Evolutionary conservation across 495 filamentous ascomycete genomes (phyloP).

Genomic region (Penicillium canescens): DNA sequence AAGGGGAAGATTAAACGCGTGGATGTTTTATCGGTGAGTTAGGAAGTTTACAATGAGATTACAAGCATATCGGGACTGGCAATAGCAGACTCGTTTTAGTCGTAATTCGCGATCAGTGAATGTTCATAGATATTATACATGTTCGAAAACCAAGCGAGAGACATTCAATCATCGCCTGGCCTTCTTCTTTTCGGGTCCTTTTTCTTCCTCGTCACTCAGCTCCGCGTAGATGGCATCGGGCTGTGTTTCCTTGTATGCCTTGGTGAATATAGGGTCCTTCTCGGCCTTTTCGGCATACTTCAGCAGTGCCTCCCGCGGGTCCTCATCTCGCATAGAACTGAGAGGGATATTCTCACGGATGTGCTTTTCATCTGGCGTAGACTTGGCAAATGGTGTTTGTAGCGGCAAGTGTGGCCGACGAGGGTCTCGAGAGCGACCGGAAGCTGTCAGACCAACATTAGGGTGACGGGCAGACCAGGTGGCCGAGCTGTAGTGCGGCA

Average conservation of each 20-base stretch:
- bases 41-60: not conserved
- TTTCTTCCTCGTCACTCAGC: constrained; percentile 86
- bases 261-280: constrained; percentile 92
- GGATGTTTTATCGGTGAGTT: constrained; percentile 5
- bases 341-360: constrained; percentile 85
- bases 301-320: constrained; percentile 88
- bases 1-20: constrained; percentile 14
- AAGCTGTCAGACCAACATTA: constrained; percentile 70
- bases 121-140: constrained; percentile 3
- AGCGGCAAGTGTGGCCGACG: constrained; percentile 77
- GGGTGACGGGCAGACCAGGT: constrained; percentile 67
- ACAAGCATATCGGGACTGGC: too few species aligned
- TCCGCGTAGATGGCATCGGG: constrained; percentile 91
- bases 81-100: too few species aligned
- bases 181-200: constrained; percentile 67
- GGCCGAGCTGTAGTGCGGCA: constrained; percentile 46
- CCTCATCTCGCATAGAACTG: constrained; percentile 94
- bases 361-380: constrained; percentile 85
- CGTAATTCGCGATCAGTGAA: too few species aligned
- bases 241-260: constrained; percentile 89
- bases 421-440: constrained; percentile 78
- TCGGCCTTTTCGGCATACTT: constrained; percentile 95
- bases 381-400: constrained; percentile 90
- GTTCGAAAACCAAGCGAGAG: not conserved
- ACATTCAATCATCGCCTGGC: constrained; percentile 38